Percentiles rank a stretch among this genome's conserved stretches.
Conservation (phyloP, 2,329 filamentous ascomycete genomes). For the Harringtonia aguacate region DNA sequence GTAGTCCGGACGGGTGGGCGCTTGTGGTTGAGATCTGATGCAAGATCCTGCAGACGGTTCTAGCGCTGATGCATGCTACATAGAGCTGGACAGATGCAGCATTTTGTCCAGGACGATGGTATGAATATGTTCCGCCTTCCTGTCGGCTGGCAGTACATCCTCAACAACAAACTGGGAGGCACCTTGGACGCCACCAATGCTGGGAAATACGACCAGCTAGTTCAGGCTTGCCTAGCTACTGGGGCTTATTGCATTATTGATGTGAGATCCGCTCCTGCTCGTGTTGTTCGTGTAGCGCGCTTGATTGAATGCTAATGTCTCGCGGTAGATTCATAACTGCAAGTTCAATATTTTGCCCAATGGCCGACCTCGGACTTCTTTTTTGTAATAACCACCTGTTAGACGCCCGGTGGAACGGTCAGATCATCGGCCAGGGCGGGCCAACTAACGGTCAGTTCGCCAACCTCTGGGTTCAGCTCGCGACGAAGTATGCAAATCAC, state of each 20-base stretch:
- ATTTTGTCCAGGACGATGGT: conserved; percentile 41
- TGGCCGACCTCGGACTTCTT: background rate
- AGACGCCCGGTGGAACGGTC: conserved; percentile 44
- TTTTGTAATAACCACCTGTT: background rate
- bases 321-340: conserved; percentile 39
- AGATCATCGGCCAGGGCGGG: conserved; percentile 54
- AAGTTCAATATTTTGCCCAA: background rate
- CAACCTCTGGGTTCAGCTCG: conserved; percentile 45
- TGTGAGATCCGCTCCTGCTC: conserved; percentile 13
- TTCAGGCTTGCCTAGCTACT: conserved; percentile 35
- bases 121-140: conserved; percentile 44
- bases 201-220: conserved; percentile 32
- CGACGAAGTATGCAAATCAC: conserved; percentile 42
- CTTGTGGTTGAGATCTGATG: too few relatives aligned
- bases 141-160: conserved; percentile 34
- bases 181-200: conserved; percentile 30
- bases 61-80: background rate
- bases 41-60: too few relatives aligned
- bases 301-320: background rate
- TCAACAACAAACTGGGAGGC: conserved; percentile 27
- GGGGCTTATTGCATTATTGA: conserved; percentile 40
- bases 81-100: conserved; percentile 34
- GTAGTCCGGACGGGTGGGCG: too few relatives aligned
- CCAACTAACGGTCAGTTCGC: conserved; percentile 52
- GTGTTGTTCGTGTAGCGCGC: background rate